Evolutionary conservation across 371 early-diverging fungal species (phyloP), one percentile per base, ranked within the genome.

Genomic region (Lichtheimia corymbifera): DNA sequence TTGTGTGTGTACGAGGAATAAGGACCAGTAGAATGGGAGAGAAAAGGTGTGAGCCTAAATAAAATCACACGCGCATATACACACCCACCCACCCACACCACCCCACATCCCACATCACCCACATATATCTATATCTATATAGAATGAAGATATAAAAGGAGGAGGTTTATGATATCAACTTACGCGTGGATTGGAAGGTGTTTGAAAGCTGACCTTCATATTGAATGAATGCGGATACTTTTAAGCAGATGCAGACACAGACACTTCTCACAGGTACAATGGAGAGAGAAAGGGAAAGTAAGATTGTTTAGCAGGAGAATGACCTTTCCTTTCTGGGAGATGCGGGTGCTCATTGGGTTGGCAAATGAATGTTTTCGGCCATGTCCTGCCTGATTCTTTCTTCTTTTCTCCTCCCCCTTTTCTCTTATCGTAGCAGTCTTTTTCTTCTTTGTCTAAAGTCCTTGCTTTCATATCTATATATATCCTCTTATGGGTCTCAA

Each of bases 401-500:
- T 40, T 22, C 50, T 47, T 50, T 35, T 27, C 9, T 44, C 27
- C 50, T 57, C 41, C 55, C 30, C 50, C 50, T 13, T 53, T 55
- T 42, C 53, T 24, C 59, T 47, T 53, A 53, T 17, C 13, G 27
- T 55, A 41, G 18, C 51, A 56, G 4, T 18, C 40, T n/a, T 18
- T 49, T 25, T 15, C 3, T 42, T 35, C 35, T 35, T 35, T 35
- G 9, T 35, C 35, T 11, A 35, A 30, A 9, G 9, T 35, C 35
- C 35, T 35, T 35, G 11, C 11, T 35, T 11, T 22, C 2, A 22
- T 22, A 22, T 22, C 22, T 47, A 9, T 47, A 47, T 47, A 1
- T n/a, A 47, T 45, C 18, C 45, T 5, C 49, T 17, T 20, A 88
- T 88, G 86, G 88, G 88, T 9, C 67, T 85, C 40, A 76, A 74